phyloP scores from a whole-genome alignment of 2,329 filamentous ascomycete genomes.

The Stenocarpella maydis region DNA sequence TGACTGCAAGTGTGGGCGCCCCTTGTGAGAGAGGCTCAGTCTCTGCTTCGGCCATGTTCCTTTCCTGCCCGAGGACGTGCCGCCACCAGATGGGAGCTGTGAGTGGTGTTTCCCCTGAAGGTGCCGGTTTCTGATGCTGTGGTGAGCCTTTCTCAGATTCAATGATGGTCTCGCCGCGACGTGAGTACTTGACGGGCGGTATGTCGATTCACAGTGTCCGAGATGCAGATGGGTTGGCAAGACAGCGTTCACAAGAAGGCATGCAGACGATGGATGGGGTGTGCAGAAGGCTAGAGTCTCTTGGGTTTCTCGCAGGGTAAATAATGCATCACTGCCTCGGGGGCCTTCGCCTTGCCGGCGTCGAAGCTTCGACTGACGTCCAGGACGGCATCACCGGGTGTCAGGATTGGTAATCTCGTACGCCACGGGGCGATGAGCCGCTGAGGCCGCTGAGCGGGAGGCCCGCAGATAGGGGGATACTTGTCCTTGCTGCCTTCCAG shows the following conservation, averaged over 20 bases:
- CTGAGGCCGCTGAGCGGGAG: not conserved
- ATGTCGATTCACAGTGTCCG: not conserved
- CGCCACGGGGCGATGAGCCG: slow-evolving; percentile 16
- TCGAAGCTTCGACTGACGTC: slow-evolving; percentile 33
- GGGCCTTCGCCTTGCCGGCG: not conserved
- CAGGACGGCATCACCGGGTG: slow-evolving; percentile 6
- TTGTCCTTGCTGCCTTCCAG: rapidly evolving
- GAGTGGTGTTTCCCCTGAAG: too few relatives aligned
- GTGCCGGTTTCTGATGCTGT: too few relatives aligned
- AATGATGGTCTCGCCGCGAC: not conserved
- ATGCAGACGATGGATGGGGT: not conserved
- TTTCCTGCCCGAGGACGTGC: not conserved
- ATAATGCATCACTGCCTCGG: not conserved
- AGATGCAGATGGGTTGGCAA: not conserved
- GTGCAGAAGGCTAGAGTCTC: not conserved
- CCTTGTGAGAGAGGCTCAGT: not conserved
- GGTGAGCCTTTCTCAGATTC: not conserved
- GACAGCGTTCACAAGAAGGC: not conserved
- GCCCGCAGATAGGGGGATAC: not conserved
- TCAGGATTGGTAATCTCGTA: slow-evolving; percentile 27
- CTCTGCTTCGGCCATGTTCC: not conserved
- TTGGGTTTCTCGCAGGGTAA: not conserved
- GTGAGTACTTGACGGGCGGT: not conserved
- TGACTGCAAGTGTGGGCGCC: slow-evolving; percentile 32
- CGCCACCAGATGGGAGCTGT: not conserved